Evolutionary conservation across 208 protist species (phyloP), one percentile per base, ranked within the genome.

Genomic region (Crithidia thermophila): DNA sequence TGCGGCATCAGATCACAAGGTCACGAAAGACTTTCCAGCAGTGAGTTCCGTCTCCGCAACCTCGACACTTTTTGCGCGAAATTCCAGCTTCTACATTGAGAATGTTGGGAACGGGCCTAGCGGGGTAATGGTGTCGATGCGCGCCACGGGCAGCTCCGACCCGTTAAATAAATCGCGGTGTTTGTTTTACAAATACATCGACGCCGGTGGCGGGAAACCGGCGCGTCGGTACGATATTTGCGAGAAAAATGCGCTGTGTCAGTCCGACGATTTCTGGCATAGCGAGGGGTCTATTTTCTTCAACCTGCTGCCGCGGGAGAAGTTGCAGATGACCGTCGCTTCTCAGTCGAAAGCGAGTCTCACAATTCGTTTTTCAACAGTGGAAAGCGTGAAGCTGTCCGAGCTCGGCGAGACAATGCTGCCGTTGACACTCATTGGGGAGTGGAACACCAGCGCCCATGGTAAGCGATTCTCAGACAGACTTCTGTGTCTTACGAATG

Each of bases 31-130:
- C 61, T 62, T 78, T 34, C 25, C 42, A 36, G 79, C 34, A 25
- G 21, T 55, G 7, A 75, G 55, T 21, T 59, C 59, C 0, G 61
- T 33, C 36, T 67, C 67, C 4, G 34, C 64, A 14, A 18, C 13
- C 14, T 65, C 56, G 2, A 84, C 79, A 36, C 65, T 68, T 31
- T 91, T 92, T 73, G 79, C 80, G 3, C 69, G 39, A 30, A 92
- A 89, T 51, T 67, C 77, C 11, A 77, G 72, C 16, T 87, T 84
- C 76, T 67, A 79, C n/a, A 51, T 90, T 33, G 70, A 79, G 64
- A 90, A 87, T 47, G 45, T 43, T 20, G 67, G 65, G n/a, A 67
- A 53, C 31, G 16, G 11, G 11, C 53, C 67, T 31, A 63, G 63
- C 10, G 70, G 74, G 28, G 49, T 90, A 21, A 78, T 85, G 66